Base-by-base conservation (phyloP, 2,329 filamentous ascomycete genomes). In the Fusarium gaditjirri region DNA sequence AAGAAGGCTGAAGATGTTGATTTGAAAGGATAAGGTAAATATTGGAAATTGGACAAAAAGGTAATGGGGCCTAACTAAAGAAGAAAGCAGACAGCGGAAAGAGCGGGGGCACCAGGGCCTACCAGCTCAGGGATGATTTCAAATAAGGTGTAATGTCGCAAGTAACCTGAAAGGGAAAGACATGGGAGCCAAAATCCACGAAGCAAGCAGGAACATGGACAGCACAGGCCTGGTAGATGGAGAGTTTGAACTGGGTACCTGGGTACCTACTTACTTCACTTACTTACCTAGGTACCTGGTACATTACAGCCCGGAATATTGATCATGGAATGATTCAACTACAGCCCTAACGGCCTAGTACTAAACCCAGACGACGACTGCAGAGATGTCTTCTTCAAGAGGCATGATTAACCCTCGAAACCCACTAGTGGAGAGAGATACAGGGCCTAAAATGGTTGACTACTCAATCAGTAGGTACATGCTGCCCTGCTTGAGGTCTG, bases 1-100 rank as follows among this genome's bases (percentile, higher is more conserved):
- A 67, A 46, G 58, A 65, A 69, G 66, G 64, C 63, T 64, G 67
- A 64, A 39, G 62, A 58, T 50, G 54, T 61, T 61, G 64, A 72
- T 64, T 70, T 68, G 62, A 56, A 69, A 71, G 63, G 21, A 61
- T 63, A 43, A 68, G 55, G 67, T 76, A 68, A 75, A 63, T 62
- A 68, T 68, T 68, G 57, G 65, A 68, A 68, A 68, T 68, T 63
- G 44, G 49, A 35, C 11, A 38, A 59, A 47, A 41, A 62, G 58
- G 58, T 58, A 60, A 58, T 38, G 42, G 55, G 44, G 36, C 50
- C 38, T 44, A 35, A 59, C 46, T 50, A 43, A 64, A 42, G 35
- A 29, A 58, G 38, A 56, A 41, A 56, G 53, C 36, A 61, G 41
- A 31, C 35, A 49, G 27, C 21, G 39, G 54, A 66, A 64, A 52